Percentiles rank a stretch among this genome's conserved stretches.
These are phyloP conservation scores for Eucalyptus erythrocorys DNA, from an alignment of 345 rosid genomes.

Conservation along the genomic window DNA sequence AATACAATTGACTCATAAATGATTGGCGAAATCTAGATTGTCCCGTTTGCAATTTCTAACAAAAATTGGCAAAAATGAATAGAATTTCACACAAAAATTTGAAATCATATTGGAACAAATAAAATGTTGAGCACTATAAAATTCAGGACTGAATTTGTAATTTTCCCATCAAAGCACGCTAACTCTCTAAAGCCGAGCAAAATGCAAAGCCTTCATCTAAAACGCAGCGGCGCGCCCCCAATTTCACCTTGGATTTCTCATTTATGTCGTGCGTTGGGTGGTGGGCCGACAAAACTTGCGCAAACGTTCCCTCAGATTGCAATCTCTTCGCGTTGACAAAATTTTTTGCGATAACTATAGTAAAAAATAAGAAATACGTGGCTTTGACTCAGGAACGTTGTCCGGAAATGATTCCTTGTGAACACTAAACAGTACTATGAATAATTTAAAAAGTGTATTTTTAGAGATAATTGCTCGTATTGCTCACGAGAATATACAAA, in stretches of 20 bases:
- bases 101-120: too few species aligned
- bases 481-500: too few species aligned
- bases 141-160: too few species aligned
- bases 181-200: neutral
- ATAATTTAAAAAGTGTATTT: too few species aligned
- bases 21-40: fast-evolving
- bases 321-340: neutral
- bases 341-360: neutral
- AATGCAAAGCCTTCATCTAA: neutral
- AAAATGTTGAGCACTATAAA: too few species aligned
- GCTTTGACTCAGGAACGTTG: neutral
- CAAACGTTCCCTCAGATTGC: neutral
- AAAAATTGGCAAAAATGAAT: neutral
- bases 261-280: neutral
- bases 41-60: too few species aligned
- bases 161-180: neutral
- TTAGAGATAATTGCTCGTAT: too few species aligned
- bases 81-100: neutral
- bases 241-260: neutral
- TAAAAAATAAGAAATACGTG: neutral
- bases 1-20: too few species aligned
- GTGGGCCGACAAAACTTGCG: neutral
- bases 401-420: neutral
- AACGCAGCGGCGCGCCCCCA: neutral
- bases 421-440: neutral